Base-by-base conservation (phyloP, 202 grass and related monocot species). In the Eragrostis tef region DNA sequence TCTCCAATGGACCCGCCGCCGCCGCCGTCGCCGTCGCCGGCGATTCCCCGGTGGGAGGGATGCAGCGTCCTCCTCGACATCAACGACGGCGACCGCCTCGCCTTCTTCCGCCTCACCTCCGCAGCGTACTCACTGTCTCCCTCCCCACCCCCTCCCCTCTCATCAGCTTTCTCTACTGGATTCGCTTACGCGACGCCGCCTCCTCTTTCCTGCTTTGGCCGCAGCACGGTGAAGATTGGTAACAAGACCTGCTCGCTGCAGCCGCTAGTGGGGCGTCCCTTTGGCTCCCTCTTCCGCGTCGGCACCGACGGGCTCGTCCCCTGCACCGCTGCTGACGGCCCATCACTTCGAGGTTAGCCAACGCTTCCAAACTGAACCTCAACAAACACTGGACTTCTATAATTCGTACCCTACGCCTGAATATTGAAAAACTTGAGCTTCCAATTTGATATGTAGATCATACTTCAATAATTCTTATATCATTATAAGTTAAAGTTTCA, bases 1-100 rank as follows among this genome's bases (percentile, higher is more conserved):
- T 6, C 0, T 41, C n/a, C 10, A 10, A 86, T 74, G 74, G 71
- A 19, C 21, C 3, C 57, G 57, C 45, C 77, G 49, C 45, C 77
- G 49, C 60, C 76, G 29, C 66, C 61, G 67, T 45, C 82, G 64
- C 41, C 64, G 78, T 48, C 82, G 58, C 6, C 81, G 13, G 65
- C 74, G 29, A 92, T 86, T 46, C 41, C 84, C 43, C 86, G 86
- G 34, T 93, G 92, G 96, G 89, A 95, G 82, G 96, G 96, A 7
- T 98, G 96, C 81, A 98, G 92, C 73, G 96, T 98, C n/a, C 96
- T 98, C 51, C 90, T 98, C n/a, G 96, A 98, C 84, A 93, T 95
- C 79, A 98, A 95, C 77, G 96, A 98, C 83, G 96, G 96, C 62
- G 96, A 98, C 84, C 96, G 96, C 52, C 92, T 95, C 61, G 96